Conservation (phyloP, 176 grass and related monocot species). For the Aegilops speltoides region DNA sequence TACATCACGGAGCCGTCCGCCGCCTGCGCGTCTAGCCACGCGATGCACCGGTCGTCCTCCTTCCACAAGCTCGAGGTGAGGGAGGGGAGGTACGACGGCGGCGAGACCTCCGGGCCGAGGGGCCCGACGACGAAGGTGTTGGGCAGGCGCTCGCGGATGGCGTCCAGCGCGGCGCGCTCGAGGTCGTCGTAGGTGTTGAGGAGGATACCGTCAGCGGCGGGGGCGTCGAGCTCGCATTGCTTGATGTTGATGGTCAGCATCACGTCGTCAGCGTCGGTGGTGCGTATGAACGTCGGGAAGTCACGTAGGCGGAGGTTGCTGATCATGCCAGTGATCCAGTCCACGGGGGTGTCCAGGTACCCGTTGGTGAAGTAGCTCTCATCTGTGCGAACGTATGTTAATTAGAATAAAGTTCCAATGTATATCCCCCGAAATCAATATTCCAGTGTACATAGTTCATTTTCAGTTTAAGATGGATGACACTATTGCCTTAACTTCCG, state of each 20-base stretch:
- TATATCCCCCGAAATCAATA: too few species aligned
- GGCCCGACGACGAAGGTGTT: conserved; percentile 68
- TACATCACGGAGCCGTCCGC: conserved; percentile 37
- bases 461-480: not conserved
- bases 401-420: not conserved
- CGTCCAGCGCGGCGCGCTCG: conserved; percentile 16
- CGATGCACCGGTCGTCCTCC: conserved; percentile 46
- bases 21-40: conserved; percentile 52
- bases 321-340: conserved; percentile 66
- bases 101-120: conserved; percentile 34
- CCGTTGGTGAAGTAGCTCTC: conserved; percentile 56
- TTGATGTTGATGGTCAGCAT: conserved; percentile 57
- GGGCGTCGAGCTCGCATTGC: conserved; percentile 44
- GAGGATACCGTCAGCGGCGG: conserved; percentile 37
- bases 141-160: conserved; percentile 38
- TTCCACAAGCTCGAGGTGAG: conserved; percentile 64
- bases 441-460: not conserved
- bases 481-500: too few species aligned
- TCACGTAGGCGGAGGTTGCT: conserved; percentile 44
- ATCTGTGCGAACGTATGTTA: conserved; percentile 16
- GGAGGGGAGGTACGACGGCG: conserved; percentile 21
- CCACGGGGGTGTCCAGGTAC: conserved; percentile 57
- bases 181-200: conserved; percentile 47
- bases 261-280: conserved; percentile 49
- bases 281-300: conserved; percentile 76